Conservation (phyloP, 2,329 filamentous ascomycete genomes). For the Colletotrichum filicis region DNA sequence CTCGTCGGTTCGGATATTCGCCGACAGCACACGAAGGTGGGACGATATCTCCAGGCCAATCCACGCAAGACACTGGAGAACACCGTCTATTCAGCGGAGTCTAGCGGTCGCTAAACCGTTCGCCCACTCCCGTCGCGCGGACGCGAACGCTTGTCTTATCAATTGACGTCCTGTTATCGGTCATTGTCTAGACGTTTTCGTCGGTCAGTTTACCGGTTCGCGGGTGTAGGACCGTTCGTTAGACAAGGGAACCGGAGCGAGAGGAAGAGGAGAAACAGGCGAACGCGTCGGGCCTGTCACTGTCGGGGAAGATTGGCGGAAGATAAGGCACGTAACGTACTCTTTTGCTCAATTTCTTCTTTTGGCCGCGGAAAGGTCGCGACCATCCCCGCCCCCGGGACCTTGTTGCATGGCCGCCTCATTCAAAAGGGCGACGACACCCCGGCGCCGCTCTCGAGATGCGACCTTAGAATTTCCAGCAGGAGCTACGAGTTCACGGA, state of each 20-base stretch:
- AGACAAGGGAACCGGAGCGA: background rate
- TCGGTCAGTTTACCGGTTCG: background rate
- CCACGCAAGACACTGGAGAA: background rate
- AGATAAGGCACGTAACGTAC: slow-evolving; percentile 10
- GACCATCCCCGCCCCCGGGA: background rate
- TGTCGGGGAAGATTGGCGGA: slow-evolving; percentile 18
- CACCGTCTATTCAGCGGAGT: slow-evolving; percentile 28
- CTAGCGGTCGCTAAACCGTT: slow-evolving; percentile 10
- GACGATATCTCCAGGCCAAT: background rate
- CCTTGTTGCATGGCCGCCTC: slow-evolving; percentile 1
- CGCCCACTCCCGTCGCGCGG: background rate
- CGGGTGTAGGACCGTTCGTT: background rate
- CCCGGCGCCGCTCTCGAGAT: background rate
- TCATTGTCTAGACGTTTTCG: background rate
- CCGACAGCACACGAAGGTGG: slow-evolving; percentile 10
- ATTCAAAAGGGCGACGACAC: slow-evolving; percentile 23
- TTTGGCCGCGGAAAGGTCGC: slow-evolving; percentile 19
- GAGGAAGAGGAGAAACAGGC: background rate
- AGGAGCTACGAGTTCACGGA: background rate
- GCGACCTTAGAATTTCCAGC: background rate
- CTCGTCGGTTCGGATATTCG: slow-evolving; percentile 17
- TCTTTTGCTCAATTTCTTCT: background rate
- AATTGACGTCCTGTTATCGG: background rate
- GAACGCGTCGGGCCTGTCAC: background rate
- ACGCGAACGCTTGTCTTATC: background rate